phyloP scores from a whole-genome alignment of 2,329 filamentous ascomycete species.

The Plenodomus biglobosus region DNA sequence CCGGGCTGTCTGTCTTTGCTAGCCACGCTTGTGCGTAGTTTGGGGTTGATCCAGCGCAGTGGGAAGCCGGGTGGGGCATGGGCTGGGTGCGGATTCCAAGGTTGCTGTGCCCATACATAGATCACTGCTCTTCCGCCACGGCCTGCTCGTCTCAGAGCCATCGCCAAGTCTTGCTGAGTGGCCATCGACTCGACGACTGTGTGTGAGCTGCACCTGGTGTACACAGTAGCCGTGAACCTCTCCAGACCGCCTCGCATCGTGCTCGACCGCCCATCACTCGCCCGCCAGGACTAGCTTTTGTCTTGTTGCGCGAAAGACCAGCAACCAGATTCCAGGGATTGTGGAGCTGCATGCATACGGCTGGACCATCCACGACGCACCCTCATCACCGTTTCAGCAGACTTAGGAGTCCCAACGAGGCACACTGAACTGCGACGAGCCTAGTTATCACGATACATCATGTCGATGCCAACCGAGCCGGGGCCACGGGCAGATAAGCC shows the following conservation, averaged over 20 bases:
- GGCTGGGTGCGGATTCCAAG: slow-evolving; percentile 17
- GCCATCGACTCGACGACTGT: no score
- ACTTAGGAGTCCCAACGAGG: no score
- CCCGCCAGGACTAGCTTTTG: slow-evolving; percentile 15
- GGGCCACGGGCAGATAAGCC: slow-evolving; percentile 23
- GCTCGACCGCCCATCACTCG: neutral
- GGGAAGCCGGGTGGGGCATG: slow-evolving; percentile 26
- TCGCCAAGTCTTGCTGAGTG: slow-evolving; percentile 12
- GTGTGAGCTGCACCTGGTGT: no score
- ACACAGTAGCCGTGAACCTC: no score
- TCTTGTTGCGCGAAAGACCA: slow-evolving; percentile 34
- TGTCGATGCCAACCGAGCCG: slow-evolving; percentile 29
- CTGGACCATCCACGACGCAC: slow-evolving; percentile 16
- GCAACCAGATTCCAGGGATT: slow-evolving; percentile 26
- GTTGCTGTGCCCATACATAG: slow-evolving; percentile 16
- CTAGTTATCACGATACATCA: slow-evolving; percentile 13
- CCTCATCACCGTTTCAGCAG: slow-evolving; percentile 3
- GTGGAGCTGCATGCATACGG: slow-evolving; percentile 22
- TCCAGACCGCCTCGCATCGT: neutral
- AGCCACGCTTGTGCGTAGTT: slow-evolving; percentile 33
- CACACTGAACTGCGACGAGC: no score
- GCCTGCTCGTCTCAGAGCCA: slow-evolving; percentile 13
- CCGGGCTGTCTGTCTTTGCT: slow-evolving; percentile 23
- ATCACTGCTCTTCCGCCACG: slow-evolving; percentile 22
- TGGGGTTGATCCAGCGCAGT: slow-evolving; percentile 32